Evolutionary conservation across 2,329 filamentous ascomycete species (phyloP), one percentile per base, ranked within the genome.

Genomic region (Thelonectria rubi): DNA sequence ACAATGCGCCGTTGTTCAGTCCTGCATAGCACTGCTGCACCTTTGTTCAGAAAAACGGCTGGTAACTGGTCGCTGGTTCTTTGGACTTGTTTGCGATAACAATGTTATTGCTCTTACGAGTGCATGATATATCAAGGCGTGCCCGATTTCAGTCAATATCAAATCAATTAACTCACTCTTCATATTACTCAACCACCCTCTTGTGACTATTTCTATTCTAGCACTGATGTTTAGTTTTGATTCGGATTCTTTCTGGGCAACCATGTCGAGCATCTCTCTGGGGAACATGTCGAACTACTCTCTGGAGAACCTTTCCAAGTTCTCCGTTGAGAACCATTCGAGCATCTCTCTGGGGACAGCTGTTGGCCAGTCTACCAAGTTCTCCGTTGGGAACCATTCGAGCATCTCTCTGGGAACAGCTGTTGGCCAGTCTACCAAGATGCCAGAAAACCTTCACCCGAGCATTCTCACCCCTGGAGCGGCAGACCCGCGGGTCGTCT

Each of bases 61-160:
- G 26, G 26, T 30, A 30, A 30, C 26, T 17, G 39, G 39, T 20
- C 17, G 6, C 39, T 42, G 5, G 39, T 20, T 42, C 39, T 17
- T 42, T 42, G n/a, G 17, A 20, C 15, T 42, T 42, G 39, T 42
- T 42, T 17, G 39, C 39, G 39, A n/a, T 17, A 4, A 45, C 15
- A 12, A 5, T 21, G 10, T 21, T 12, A 21, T 20, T 60, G 42
- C 55, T 67, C 40, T 54, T 5, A 17, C 26, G 21, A 47, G 30
- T 15, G 11, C 17, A 11, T 15, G 18, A 37, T 37, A 37, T 37
- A 34, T 34, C 32, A 37, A 37, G 34, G 6, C 34, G 14, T 37
- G 11, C 15, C 34, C 11, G 11, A 37, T 37, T 37, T 3, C 15
- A 15, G 34, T 30, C 9, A 37, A 14, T 37, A 10, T 37, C 34